Evolutionary conservation across 805 yeast species (phyloP), one percentile per base, ranked within the genome.

Genomic region (Lachancea meyersii): DNA sequence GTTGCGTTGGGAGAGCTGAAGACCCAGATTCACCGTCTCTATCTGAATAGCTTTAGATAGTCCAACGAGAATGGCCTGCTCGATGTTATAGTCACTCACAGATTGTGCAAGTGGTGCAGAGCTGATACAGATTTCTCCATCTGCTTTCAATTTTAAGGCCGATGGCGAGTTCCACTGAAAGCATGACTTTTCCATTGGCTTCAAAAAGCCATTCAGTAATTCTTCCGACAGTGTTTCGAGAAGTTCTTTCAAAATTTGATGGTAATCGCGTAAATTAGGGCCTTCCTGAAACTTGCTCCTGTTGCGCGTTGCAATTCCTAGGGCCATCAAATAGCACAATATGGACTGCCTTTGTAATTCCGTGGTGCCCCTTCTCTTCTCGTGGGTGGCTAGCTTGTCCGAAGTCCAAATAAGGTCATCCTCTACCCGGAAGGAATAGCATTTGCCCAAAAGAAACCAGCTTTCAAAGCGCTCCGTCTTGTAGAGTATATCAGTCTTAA

Each of bases 381-480:
- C 93, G 0, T 70, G 55, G 0, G 75, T 69, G 40, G 80, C 80
- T 28, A 87, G 63, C 54, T 84, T 84, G 53, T 89, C 96, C 0
- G 95, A 80, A 1, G 91, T 84, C 94, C 96, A 87, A n/a, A 86
- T 78, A 43, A 93, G 63, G 49, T 86, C 96, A 59, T 88, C 96
- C 50, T 91, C 97, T 0, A 83, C 95, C 31, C 85, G 65, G 44
- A 70, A 79, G 0, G 88, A 80, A 51, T 74, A 88, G 0, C 91
- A 80, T 55, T 82, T 87, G 0, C 94, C 96, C 11, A 93, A 59
- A 1, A 86, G 70, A 31, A 79, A 68, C 99, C 99, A 93, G 7
- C 86, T 78, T 61, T 93, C 98, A 36, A 82, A 71, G 23, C 96
- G 67, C 31, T 73, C 65, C 1, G 83, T 72, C 3, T 83, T 79